Conservation (phyloP, 129 eudicot species). For the Flaveria trinervia region DNA sequence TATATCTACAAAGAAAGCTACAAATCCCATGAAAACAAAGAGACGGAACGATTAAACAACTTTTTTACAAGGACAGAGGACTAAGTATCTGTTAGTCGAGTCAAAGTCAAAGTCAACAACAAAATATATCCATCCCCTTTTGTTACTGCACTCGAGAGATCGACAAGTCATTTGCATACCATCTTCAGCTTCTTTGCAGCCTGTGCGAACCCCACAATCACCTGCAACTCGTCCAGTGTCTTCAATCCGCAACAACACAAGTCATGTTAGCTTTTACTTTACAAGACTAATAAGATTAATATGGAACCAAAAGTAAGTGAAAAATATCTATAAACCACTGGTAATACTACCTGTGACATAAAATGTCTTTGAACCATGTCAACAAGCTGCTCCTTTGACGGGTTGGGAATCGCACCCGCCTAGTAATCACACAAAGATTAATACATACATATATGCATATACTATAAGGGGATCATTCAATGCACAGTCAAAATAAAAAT, state of each 20-base stretch:
- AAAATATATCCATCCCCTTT: conserved; percentile 22
- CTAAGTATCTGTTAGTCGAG: conserved; percentile 41
- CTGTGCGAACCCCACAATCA: conserved; percentile 74
- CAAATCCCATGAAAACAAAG: conserved; percentile 21
- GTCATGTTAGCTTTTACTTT: neutral
- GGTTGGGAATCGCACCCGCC: conserved; percentile 69
- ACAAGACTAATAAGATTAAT: neutral
- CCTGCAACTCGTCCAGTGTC: conserved; percentile 92
- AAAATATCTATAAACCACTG: neutral
- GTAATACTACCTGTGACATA: conserved; percentile 66
- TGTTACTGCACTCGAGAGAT: conserved; percentile 26
- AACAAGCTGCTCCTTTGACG: conserved; percentile 75
- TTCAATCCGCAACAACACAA: conserved; percentile 41
- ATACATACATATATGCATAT: neutral
- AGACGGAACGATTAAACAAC: conserved; percentile 19
- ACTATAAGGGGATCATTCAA: neutral
- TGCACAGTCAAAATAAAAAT: neutral
- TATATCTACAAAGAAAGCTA: conserved; percentile 27
- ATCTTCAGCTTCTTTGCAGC: conserved; percentile 86
- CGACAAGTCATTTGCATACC: conserved; percentile 57
- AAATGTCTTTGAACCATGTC: conserved; percentile 86
- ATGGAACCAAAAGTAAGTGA: neutral
- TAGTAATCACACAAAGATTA: conserved; percentile 22
- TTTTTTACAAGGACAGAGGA: conserved; percentile 31
- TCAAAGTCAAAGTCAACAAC: conserved; percentile 37